Conservation (phyloP, 352 stramenopile species). For the Vaucheria bursata region DNA sequence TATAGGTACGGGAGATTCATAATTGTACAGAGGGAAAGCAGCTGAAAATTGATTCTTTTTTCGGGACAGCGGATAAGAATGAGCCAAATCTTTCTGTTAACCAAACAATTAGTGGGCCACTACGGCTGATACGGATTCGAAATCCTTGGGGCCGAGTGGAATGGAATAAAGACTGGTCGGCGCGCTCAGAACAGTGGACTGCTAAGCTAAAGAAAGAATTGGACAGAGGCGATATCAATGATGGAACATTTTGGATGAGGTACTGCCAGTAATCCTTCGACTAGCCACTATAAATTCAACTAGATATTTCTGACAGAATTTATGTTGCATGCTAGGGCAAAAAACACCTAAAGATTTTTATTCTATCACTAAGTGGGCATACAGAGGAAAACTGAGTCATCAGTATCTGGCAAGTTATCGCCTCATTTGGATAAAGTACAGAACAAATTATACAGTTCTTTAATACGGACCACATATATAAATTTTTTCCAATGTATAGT, state of each 20-base stretch:
- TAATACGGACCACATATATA: no score
- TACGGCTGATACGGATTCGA: not conserved
- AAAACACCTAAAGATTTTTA: no score
- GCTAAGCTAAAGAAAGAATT: constrained; percentile 52
- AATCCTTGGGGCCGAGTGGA: constrained; percentile 52
- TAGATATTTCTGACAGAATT: no score
- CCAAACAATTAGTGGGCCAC: not conserved
- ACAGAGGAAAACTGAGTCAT: no score
- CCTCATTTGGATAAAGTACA: no score
- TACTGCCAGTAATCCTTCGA: no score
- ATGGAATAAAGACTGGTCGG: constrained; percentile 55
- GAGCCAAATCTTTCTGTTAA: not conserved
- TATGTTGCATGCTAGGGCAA: no score
- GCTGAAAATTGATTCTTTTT: not conserved
- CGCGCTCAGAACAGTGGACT: constrained; percentile 56
- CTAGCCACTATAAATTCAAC: no score
- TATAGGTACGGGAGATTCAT: not conserved
- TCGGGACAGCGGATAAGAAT: not conserved
- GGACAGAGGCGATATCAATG: constrained; percentile 50
- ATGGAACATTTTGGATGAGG: constrained; percentile 61
- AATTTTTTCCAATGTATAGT: no score
- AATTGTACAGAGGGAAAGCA: not conserved
- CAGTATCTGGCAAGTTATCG: no score
- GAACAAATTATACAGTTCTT: no score
- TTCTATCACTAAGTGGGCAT: no score